Evolutionary conservation across 805 yeast genomes (phyloP), one percentile per base, ranked within the genome.

Genomic region (Candida maesae): DNA sequence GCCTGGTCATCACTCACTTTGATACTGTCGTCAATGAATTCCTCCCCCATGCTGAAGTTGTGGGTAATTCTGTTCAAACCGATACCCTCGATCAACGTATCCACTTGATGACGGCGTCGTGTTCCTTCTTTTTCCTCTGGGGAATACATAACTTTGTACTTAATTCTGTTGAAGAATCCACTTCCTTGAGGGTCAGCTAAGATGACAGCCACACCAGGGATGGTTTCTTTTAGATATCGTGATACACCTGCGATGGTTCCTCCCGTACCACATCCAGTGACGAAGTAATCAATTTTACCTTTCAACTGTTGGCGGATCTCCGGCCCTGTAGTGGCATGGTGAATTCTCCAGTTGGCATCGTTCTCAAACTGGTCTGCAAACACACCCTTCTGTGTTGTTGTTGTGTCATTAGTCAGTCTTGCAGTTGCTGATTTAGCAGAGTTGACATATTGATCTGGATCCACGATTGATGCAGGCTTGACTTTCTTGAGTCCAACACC

Each of bases 291-390:
- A 8, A 91, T 54, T 2, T 66, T 48, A 12, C 80, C 79, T 9
- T 73, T 66, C 67, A 82, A 71, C 58, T 93, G 98, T 16, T 62
- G 47, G 69, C 74, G 84, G n/a, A 91, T 86, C 56, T 91, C 99
- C 1, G 98, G 97, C 0, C 95, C 98, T 0, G 99, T 91, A 2
- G 89, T 74, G 13, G 61, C 60, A 61, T 78, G 89, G 60, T 91
- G 99, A 3, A 81, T 73, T 46, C 73, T 68, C 97, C 98, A 91
- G 58, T 91, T 91, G 45, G 78, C 79, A 47, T 84, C 95, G 59
- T 87, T 93, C 58, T 93, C 99, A 63, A 93, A 91, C 60, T 91
- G 99, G 61, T 91, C 90, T 1, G 96, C 97, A 66, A 91, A 93
- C 0, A 91, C 69, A 4, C 95, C 98, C 21, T 64, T 67, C 6